Evolutionary conservation across 2,329 filamentous ascomycete species (phyloP).

Genomic region (Tolypocladium tropicale): DNA sequence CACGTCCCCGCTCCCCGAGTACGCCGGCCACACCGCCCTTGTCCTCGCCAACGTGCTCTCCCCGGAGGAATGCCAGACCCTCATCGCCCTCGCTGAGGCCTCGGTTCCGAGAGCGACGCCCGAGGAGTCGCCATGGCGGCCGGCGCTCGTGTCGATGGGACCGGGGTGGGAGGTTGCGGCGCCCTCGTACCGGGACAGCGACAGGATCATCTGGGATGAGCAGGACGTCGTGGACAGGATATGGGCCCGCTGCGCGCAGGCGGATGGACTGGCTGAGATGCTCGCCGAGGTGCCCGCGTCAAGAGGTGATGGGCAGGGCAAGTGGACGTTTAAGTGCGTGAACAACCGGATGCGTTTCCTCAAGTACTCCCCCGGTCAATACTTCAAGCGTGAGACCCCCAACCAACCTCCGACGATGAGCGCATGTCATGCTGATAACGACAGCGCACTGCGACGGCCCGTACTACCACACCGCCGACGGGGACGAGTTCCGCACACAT

Average conservation of each 20-base stretch:
- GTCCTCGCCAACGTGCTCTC: slow-evolving; percentile 50
- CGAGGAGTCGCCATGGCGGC: slow-evolving; percentile 41
- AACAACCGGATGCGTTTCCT: slow-evolving; percentile 71
- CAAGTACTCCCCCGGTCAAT: slow-evolving; percentile 61
- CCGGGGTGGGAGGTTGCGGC: slow-evolving; percentile 43
- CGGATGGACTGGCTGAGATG: slow-evolving; percentile 29
- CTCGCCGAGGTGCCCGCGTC: slow-evolving; percentile 24
- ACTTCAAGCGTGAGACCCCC: slow-evolving; percentile 41
- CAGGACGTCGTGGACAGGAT: slow-evolving; percentile 51
- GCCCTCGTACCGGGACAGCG: slow-evolving; percentile 54
- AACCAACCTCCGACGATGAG: background rate
- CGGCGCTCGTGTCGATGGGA: slow-evolving; percentile 59
- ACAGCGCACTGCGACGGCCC: slow-evolving; percentile 58
- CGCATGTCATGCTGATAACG: slow-evolving; percentile 12
- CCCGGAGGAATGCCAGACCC: slow-evolving; percentile 44
- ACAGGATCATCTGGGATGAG: slow-evolving; percentile 68
- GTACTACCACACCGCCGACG: slow-evolving; percentile 45
- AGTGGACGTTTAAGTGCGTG: slow-evolving; percentile 38
- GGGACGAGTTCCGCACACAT: slow-evolving; percentile 31
- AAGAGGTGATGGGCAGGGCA: slow-evolving; percentile 9
- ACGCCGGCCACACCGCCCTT: slow-evolving; percentile 42
- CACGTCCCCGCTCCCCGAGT: slow-evolving; percentile 36
- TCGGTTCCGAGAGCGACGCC: slow-evolving; percentile 26
- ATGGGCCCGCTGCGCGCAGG: slow-evolving; percentile 44
- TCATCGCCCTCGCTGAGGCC: slow-evolving; percentile 41